Conservation (phyloP, 352 stramenopile genomes). For the Globisporangium paddicum region DNA sequence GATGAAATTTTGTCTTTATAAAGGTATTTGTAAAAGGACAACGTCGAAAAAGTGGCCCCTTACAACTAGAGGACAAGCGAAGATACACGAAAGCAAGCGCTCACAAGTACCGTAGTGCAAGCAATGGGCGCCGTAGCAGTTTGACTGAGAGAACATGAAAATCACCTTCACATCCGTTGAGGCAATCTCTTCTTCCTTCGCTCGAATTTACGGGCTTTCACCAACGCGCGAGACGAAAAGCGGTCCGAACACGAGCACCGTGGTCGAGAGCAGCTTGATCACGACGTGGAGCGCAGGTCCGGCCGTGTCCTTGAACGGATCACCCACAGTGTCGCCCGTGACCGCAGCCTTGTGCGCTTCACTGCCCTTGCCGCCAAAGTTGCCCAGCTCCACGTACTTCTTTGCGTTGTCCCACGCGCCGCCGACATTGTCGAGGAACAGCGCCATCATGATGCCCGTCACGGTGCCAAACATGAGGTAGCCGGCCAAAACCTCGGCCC, state of each 20-base stretch:
- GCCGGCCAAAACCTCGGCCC: conserved; percentile 88
- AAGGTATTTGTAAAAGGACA: no score
- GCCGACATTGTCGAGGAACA: conserved; percentile 97
- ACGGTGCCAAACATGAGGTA: conserved; percentile 96
- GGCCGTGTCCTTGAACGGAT: conserved; percentile 97
- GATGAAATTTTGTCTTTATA: no score
- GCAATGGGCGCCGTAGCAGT: no score
- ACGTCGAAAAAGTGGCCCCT: no score
- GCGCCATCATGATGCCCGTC: conserved; percentile 96
- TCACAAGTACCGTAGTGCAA: no score
- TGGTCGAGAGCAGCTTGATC: conserved; percentile 97
- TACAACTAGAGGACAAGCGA: no score
- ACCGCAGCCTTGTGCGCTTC: conserved; percentile 97
- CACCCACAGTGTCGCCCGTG: conserved; percentile 96
- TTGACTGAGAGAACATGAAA: no score
- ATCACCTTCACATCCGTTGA: no score
- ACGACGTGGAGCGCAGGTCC: conserved; percentile 97
- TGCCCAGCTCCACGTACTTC: conserved; percentile 97
- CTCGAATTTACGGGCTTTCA: neutral
- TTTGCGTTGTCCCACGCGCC: conserved; percentile 99
- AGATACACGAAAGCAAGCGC: no score
- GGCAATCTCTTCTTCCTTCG: neutral
- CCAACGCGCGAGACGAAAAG: conserved; percentile 85
- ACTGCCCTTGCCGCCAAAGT: conserved; percentile 93
- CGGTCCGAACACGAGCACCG: conserved; percentile 90